Evolutionary conservation across 495 filamentous ascomycete species (phyloP).

Genomic region (Lasiosphaeria miniovina): DNA sequence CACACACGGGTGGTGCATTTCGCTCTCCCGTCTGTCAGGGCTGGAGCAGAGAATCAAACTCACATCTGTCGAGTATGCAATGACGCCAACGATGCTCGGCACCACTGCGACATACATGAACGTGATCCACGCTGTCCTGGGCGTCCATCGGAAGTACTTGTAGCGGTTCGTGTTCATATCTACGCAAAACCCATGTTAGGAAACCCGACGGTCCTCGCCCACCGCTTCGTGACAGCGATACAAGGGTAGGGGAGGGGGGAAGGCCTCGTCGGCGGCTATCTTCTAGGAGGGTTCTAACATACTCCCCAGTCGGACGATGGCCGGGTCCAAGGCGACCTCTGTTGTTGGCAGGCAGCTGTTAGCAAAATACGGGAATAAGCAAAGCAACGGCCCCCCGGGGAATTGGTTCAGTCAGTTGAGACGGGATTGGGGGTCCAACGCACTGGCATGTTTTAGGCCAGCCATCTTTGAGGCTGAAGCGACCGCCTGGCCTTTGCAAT

Average conservation of each 20-base stretch:
- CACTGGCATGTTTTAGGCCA: conserved; percentile 41
- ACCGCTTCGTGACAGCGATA: background rate
- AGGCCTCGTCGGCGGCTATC: no score
- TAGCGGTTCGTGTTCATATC: conserved; percentile 82
- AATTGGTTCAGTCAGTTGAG: conserved; percentile 8
- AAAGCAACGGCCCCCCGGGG: background rate
- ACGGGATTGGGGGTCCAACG: conserved; percentile 8
- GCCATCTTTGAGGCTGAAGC: conserved; percentile 20
- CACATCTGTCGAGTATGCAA: conserved; percentile 81
- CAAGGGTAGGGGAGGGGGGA: conserved; percentile 2
- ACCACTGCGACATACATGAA: conserved; percentile 70
- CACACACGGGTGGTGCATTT: no score
- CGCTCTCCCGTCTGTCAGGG: no score
- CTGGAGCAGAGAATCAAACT: conserved; percentile 33
- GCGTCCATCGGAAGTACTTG: conserved; percentile 94
- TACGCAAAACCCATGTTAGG: conserved; percentile 39
- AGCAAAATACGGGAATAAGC: conserved; percentile 14
- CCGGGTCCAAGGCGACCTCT: conserved; percentile 71
- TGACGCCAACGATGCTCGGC: conserved; percentile 62
- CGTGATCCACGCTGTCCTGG: conserved; percentile 72
- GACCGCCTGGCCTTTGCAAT: conserved; percentile 7
- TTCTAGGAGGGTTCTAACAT: conserved; percentile 35
- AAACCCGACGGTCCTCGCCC: background rate
- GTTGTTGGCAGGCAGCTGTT: conserved; percentile 12
- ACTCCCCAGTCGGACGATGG: conserved; percentile 73